Conservation (phyloP, 139 green algal genomes). For the Coelastrella sp. region DNA sequence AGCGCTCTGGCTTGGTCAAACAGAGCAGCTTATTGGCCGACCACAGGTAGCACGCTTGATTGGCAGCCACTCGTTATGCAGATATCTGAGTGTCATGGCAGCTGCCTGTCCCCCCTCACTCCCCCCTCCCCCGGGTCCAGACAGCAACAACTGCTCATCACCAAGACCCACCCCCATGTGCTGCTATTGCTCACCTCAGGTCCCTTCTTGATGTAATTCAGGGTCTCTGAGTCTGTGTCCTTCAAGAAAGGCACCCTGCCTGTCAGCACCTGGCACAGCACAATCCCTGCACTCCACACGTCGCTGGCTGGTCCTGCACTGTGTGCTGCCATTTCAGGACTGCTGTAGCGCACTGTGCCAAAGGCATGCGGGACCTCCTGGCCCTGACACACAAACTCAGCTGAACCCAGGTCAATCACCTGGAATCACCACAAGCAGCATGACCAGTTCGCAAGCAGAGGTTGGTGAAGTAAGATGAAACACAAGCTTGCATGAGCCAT, state of each 20-base stretch:
- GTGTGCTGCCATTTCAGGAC: slow-evolving; percentile 75
- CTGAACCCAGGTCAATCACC: slow-evolving; percentile 50
- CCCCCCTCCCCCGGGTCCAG: neutral
- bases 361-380: slow-evolving; percentile 61
- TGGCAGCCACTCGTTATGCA: no score
- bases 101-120: no score
- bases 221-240: slow-evolving; percentile 62
- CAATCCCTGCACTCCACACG: slow-evolving; percentile 70
- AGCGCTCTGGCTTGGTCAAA: no score
- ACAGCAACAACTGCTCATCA: neutral
- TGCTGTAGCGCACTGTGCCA: slow-evolving; percentile 74
- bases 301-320: slow-evolving; percentile 72
- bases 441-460: no score
- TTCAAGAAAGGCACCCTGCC: slow-evolving; percentile 53
- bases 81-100: no score
- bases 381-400: slow-evolving; percentile 39
- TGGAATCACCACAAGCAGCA: neutral
- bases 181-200: slow-evolving; percentile 35
- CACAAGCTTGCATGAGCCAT: no score
- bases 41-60: no score
- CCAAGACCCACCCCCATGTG: neutral
- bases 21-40: no score
- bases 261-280: slow-evolving; percentile 59
- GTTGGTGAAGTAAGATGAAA: no score
- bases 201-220: slow-evolving; percentile 61